Percentiles rank a stretch among this genome's conserved stretches.
Evolutionary conservation across 1,284 basidiomycete species (phyloP).

Genomic region (Earliella scabrosa): DNA sequence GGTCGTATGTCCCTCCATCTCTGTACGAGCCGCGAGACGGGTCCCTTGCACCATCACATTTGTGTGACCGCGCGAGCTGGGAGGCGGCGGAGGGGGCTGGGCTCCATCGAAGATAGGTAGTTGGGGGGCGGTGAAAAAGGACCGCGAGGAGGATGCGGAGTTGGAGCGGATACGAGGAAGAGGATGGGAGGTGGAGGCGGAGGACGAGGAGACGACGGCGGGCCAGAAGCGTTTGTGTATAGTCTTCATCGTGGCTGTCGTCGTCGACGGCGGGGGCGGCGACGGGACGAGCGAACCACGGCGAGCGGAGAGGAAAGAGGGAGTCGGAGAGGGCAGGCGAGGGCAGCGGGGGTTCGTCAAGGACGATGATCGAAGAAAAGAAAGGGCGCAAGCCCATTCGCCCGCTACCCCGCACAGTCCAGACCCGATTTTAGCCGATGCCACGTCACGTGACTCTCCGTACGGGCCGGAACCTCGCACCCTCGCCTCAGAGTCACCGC

Average conservation of each 20-base stretch:
- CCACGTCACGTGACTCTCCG: constrained; percentile 5
- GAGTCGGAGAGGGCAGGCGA: background rate
- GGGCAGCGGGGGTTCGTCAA: constrained; percentile 2
- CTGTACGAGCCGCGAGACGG: constrained; percentile 48
- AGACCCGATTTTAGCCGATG: constrained; percentile 17
- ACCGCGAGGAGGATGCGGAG: constrained; percentile 45
- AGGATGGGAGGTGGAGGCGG: constrained; percentile 23
- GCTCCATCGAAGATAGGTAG: constrained; percentile 51
- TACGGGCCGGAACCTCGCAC: background rate
- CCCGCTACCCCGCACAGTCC: constrained; percentile 2
- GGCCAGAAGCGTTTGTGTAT: too few species aligned
- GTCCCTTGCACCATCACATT: constrained; percentile 42
- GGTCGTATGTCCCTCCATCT: constrained; percentile 42
- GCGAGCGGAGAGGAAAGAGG: background rate
- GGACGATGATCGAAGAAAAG: constrained; percentile 16
- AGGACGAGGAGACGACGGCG: constrained; percentile 29
- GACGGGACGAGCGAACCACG: constrained; percentile 8
- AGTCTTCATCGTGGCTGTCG: background rate
- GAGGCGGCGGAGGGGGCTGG: constrained; percentile 43
- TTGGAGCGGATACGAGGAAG: constrained; percentile 47
- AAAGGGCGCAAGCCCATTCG: background rate
- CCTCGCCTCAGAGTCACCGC: too few species aligned
- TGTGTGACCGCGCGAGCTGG: constrained; percentile 43
- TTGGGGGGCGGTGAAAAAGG: constrained; percentile 44
- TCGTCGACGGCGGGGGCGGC: too few species aligned